A percentile compares a stretch with the other conserved stretches of the same genome.
These are phyloP conservation scores for Aphanoascus verrucosus DNA, from an alignment of 2,329 filamentous ascomycete genomes.

Conservation along the genomic window DNA sequence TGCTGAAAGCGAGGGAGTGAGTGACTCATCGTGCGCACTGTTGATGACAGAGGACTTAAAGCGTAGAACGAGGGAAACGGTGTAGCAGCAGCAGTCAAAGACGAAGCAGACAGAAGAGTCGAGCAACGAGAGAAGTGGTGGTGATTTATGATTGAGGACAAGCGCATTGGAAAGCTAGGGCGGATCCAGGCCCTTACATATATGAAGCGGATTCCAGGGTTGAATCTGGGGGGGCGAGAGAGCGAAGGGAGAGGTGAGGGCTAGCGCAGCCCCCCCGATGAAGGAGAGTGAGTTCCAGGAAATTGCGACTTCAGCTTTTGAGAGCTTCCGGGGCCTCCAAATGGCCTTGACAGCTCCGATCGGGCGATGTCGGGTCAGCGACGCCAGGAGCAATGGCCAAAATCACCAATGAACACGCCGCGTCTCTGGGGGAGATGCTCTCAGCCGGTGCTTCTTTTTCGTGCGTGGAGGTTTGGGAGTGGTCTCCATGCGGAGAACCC, in stretches of 20 bases:
- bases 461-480: not conserved
- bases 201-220: conserved; percentile 5
- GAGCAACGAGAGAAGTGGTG: conserved; percentile 5
- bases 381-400: conserved; percentile 1
- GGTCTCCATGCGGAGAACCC: conserved; percentile 9
- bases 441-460: not conserved
- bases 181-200: conserved; percentile 8
- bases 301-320: conserved; percentile 11
- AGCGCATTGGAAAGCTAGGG: conserved; percentile 9
- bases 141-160: conserved; percentile 4
- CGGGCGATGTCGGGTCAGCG: conserved; percentile 10
- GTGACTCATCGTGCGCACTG: conserved; percentile 13
- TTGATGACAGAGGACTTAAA: not conserved
- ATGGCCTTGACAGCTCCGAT: conserved; percentile 1
- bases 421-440: not conserved
- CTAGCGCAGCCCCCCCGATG: not conserved
- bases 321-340: not conserved
- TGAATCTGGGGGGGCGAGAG: not conserved
- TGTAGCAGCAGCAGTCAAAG: not conserved
- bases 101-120: not conserved
- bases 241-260: not conserved
- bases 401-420: conserved; percentile 5
- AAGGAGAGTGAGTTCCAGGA: conserved; percentile 6
- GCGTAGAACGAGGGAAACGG: not conserved
- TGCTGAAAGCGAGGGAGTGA: conserved; percentile 21